Evolutionary conservation across 2,329 filamentous ascomycete genomes (phyloP).

Genomic region (Colletotrichum sp.): DNA sequence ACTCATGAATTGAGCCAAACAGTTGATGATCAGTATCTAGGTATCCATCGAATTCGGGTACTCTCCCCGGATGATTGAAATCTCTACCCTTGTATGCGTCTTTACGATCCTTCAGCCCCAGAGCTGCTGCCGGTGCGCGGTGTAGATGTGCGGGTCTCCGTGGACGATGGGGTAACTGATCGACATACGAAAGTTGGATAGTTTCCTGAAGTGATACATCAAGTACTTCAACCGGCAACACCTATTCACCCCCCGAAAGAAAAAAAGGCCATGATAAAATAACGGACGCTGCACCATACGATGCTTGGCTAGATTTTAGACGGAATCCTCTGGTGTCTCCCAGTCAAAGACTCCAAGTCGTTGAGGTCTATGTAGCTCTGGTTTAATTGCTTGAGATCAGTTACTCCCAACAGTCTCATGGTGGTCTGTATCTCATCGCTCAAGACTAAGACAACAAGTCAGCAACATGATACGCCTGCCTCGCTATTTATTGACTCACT

Average conservation of each 20-base stretch:
- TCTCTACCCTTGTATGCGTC: neutral
- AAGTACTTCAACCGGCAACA: fast-evolving
- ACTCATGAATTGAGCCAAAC: neutral
- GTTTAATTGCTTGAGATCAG: neutral
- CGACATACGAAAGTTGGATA: neutral
- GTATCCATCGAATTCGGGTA: neutral
- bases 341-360: neutral
- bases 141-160: neutral
- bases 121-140: neutral
- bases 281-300: neutral
- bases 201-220: neutral
- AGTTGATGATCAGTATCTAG: neutral
- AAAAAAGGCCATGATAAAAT: fast-evolving
- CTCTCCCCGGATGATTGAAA: neutral
- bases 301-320: neutral
- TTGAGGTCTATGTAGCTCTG: neutral
- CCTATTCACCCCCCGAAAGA: neutral
- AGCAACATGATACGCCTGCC: neutral
- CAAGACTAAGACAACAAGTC: neutral
- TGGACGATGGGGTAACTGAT: neutral
- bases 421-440: neutral
- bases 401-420: neutral
- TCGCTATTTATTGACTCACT: neutral
- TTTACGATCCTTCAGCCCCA: neutral
- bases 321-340: neutral